These are phyloP conservation scores for Ceratocystis cubensis DNA, from an alignment of 2,329 filamentous ascomycete species.

Conservation along the genomic window DNA sequence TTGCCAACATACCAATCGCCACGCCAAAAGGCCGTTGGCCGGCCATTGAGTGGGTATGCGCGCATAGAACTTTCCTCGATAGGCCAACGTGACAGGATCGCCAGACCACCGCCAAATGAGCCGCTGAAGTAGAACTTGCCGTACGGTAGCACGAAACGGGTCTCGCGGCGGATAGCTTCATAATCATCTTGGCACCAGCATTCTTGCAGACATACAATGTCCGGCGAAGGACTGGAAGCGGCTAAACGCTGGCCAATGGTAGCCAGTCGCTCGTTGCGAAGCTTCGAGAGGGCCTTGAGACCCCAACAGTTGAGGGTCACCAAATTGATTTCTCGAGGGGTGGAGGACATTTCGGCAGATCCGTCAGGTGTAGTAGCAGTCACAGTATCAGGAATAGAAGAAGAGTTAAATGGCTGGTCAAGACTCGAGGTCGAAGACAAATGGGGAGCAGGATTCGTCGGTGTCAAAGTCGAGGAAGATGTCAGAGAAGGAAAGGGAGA, in stretches of 20 bases:
- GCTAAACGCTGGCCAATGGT: conserved; percentile 78
- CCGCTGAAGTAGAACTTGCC: conserved; percentile 89
- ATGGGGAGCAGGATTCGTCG: neutral
- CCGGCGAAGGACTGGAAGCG: conserved; percentile 51
- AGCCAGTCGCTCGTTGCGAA: conserved; percentile 61
- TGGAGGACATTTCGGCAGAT: conserved; percentile 30
- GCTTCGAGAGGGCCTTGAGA: conserved; percentile 70
- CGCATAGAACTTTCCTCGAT: conserved; percentile 82
- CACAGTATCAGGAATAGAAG: neutral
- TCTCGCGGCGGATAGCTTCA: conserved; percentile 59
- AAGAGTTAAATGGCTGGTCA: conserved; percentile 10
- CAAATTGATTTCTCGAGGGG: conserved; percentile 51
- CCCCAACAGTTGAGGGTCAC: conserved; percentile 96
- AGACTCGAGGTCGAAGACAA: conserved; percentile 2
- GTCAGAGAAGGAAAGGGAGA: conserved; percentile 9
- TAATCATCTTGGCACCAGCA: conserved; percentile 87
- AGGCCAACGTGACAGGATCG: conserved; percentile 81
- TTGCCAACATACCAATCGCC: conserved; percentile 97
- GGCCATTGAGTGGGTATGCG: conserved; percentile 78
- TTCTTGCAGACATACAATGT: conserved; percentile 90
- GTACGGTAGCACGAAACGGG: conserved; percentile 63
- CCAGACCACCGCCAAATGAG: conserved; percentile 78
- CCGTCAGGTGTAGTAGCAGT: conserved; percentile 22
- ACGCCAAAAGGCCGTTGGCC: conserved; percentile 83
- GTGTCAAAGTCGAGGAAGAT: conserved; percentile 5